Percentiles rank a stretch among this genome's conserved stretches.
phyloP scores from a whole-genome alignment of 1,284 basidiomycete species.

The Malassezia globosa region DNA sequence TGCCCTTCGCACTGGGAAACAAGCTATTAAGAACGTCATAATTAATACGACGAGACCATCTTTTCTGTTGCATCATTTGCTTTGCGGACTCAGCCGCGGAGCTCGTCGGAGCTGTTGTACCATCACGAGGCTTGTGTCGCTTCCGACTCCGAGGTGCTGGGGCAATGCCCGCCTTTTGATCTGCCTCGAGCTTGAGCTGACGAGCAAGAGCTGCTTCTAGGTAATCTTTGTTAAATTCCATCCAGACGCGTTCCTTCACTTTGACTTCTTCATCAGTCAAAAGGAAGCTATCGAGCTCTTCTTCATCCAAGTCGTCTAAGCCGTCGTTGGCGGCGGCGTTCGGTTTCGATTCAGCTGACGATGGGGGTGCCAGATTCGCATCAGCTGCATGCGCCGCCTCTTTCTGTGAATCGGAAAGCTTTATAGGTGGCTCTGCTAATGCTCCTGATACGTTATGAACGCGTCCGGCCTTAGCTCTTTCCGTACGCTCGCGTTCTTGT shows the following conservation, averaged over 20 bases:
- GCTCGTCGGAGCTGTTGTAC: slow-evolving; percentile 31
- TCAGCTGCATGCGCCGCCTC: slow-evolving; percentile 11
- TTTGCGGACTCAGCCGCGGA: slow-evolving; percentile 42
- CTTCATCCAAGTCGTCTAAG: slow-evolving; percentile 61
- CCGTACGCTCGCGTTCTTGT: slow-evolving; percentile 26
- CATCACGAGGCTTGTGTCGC: slow-evolving; percentile 34
- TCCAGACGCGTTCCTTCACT: slow-evolving; percentile 89
- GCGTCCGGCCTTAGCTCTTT: slow-evolving; percentile 25
- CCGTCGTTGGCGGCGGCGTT: slow-evolving; percentile 18
- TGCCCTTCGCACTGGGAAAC: slow-evolving; percentile 20
- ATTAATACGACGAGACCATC: slow-evolving; percentile 43
- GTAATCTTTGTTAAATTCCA: slow-evolving; percentile 88
- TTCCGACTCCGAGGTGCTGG: slow-evolving; percentile 31
- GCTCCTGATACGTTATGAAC: too few species aligned
- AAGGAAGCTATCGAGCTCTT: slow-evolving; percentile 73
- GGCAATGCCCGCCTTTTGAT: slow-evolving; percentile 40
- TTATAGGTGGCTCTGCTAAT: too few species aligned
- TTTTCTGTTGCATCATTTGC: slow-evolving; percentile 43
- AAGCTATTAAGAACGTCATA: slow-evolving; percentile 41
- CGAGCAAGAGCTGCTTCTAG: slow-evolving; percentile 57
- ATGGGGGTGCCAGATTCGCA: background rate
- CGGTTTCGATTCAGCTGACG: background rate
- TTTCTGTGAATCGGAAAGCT: too few species aligned
- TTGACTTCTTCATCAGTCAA: slow-evolving; percentile 73
- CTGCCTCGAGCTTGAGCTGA: slow-evolving; percentile 42